Evolutionary conservation across 2,329 filamentous ascomycete genomes (phyloP).

Genomic region (Fusarium siculi): DNA sequence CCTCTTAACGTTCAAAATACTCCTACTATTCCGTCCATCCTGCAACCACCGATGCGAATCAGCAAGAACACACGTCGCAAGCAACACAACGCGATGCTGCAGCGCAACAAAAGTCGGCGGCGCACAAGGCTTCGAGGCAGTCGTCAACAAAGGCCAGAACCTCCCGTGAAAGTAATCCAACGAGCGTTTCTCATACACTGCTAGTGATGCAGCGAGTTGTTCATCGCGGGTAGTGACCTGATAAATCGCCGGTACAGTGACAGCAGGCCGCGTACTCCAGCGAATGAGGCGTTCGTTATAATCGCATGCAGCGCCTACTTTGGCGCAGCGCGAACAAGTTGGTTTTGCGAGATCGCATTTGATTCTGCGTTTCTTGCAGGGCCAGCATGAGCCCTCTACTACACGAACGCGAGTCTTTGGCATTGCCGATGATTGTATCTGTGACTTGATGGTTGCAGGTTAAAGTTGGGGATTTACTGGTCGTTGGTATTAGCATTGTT

Average conservation of each 20-base stretch:
- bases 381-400: conserved; percentile 55
- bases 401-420: conserved; percentile 36
- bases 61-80: conserved; percentile 47
- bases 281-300: conserved; percentile 52
- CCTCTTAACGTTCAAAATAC: conserved; percentile 40
- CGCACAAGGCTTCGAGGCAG: conserved; percentile 44
- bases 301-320: conserved; percentile 41
- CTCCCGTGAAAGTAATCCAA: conserved; percentile 49
- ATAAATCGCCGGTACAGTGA: conserved; percentile 45
- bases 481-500: neutral
- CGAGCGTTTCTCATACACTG: conserved; percentile 45
- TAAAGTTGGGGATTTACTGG: neutral
- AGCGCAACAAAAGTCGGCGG: conserved; percentile 46
- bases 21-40: conserved; percentile 45
- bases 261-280: conserved; percentile 54
- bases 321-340: conserved; percentile 51
- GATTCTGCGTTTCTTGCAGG: conserved; percentile 56
- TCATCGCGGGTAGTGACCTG: conserved; percentile 43
- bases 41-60: conserved; percentile 48
- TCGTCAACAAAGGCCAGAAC: conserved; percentile 48
- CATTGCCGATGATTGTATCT: neutral
- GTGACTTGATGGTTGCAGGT: too few species aligned
- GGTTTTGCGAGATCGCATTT: conserved; percentile 55
- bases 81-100: conserved; percentile 48
- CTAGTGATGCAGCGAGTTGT: conserved; percentile 41